phyloP scores from a whole-genome alignment of 306 rosid genomes.

The Malus fusca region DNA sequence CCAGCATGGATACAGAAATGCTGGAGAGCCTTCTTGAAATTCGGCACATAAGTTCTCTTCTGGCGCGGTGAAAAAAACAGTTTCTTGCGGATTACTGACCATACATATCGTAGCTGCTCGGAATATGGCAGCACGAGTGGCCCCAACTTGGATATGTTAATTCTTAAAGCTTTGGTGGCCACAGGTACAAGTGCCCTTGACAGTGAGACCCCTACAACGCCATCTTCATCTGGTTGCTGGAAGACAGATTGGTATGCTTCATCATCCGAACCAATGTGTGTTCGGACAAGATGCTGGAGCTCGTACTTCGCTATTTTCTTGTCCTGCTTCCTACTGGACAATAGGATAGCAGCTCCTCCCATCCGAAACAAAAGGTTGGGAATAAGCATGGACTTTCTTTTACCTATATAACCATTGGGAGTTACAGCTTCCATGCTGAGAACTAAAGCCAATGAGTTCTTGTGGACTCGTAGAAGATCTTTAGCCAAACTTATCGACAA shows the following conservation, averaged over 20 bases:
- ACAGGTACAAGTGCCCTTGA: conserved; percentile 27
- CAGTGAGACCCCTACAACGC: conserved; percentile 40
- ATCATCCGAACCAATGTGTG: conserved; percentile 49
- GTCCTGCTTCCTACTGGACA: conserved; percentile 50
- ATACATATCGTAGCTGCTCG: neutral
- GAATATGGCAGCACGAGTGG: neutral
- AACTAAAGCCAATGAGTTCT: conserved; percentile 51
- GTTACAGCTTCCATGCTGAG: conserved; percentile 59
- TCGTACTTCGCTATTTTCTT: conserved; percentile 41
- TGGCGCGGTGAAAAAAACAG: neutral
- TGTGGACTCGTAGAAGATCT: conserved; percentile 55
- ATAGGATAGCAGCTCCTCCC: conserved; percentile 68
- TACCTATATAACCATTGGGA: conserved; percentile 49
- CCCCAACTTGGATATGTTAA: neutral
- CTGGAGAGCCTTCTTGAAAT: conserved; percentile 52
- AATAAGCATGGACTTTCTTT: conserved; percentile 45
- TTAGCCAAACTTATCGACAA: conserved; percentile 49
- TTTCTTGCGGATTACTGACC: neutral
- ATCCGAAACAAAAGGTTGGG: conserved; percentile 54
- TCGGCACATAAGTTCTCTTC: conserved; percentile 33
- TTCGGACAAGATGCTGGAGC: conserved; percentile 58
- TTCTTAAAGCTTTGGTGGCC: neutral
- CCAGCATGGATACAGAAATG: conserved; percentile 82
- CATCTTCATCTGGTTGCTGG: conserved; percentile 45
- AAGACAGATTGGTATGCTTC: conserved; percentile 48